A percentile compares a stretch with the other conserved stretches of the same genome.
Conservation (phyloP, 2,329 filamentous ascomycete species). For the Drechslerella dactyloides region DNA sequence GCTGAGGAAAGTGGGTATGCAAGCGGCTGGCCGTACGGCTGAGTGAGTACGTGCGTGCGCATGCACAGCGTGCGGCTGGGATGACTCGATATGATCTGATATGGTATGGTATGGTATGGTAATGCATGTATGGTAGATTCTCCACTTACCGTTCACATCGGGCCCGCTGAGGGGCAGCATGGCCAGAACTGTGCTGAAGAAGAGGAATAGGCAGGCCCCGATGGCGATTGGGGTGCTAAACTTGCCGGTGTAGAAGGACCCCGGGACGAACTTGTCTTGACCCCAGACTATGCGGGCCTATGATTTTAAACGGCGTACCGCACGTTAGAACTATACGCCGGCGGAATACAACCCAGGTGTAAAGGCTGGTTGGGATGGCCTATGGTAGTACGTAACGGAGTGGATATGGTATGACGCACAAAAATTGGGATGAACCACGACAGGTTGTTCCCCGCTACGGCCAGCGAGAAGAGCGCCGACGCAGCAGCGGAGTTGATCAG, state of each 20-base stretch:
- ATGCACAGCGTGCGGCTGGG: too few species aligned
- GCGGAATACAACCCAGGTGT: too few species aligned
- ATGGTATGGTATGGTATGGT: too few species aligned
- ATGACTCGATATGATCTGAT: too few species aligned
- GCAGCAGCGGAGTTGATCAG: constrained; percentile 67
- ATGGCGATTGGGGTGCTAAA: constrained; percentile 65
- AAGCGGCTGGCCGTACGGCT: too few species aligned
- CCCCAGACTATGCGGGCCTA: constrained; percentile 65
- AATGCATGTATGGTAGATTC: not conserved
- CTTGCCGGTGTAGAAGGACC: constrained; percentile 66
- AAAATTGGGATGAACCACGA: constrained; percentile 68
- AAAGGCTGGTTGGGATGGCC: too few species aligned
- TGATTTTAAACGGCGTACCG: not conserved
- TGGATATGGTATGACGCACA: constrained; percentile 55
- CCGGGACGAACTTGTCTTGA: constrained; percentile 65
- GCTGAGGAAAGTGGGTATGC: too few species aligned
- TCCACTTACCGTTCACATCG: constrained; percentile 59
- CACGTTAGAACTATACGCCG: too few species aligned
- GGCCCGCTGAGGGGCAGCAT: constrained; percentile 68
- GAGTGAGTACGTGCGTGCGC: too few species aligned
- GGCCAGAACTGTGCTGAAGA: constrained; percentile 65
- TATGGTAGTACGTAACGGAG: too few species aligned
- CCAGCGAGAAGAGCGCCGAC: constrained; percentile 67
- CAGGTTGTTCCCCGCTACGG: constrained; percentile 68
- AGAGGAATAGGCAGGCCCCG: constrained; percentile 64